Percentiles rank a stretch among this genome's conserved stretches.
Evolutionary conservation across 2,329 filamentous ascomycete genomes (phyloP).

Genomic region (Helotiales sp.): DNA sequence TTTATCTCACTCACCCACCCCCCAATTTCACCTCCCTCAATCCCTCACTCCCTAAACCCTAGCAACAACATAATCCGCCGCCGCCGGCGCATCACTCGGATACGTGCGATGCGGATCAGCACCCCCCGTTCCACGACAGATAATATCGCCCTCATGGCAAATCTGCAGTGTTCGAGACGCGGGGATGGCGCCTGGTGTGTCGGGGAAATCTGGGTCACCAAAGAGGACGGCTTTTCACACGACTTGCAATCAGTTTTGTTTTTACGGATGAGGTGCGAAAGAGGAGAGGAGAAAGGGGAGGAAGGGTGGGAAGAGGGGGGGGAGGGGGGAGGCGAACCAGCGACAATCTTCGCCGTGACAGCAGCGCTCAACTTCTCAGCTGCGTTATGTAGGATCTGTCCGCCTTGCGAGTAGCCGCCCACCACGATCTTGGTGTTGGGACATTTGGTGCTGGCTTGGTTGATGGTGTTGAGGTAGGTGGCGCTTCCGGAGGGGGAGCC

Average conservation of each 20-base stretch:
- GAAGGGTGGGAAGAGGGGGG: neutral
- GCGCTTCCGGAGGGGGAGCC: conserved; percentile 2
- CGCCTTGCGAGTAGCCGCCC: neutral
- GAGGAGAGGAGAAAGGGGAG: neutral
- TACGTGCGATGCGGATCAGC: conserved; percentile 1
- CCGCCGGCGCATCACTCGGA: neutral
- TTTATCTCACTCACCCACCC: neutral
- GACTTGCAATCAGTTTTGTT: too few relatives aligned
- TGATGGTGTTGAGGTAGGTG: conserved; percentile 8
- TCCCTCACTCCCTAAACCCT: neutral
- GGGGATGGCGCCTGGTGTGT: neutral
- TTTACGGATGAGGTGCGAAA: neutral
- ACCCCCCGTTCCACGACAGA: conserved; percentile 7
- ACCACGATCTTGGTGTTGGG: conserved; percentile 6
- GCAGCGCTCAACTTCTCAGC: conserved; percentile 7
- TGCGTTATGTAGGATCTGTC: conserved; percentile 3
- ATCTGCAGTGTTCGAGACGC: neutral
- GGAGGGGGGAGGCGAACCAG: neutral
- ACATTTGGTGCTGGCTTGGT: conserved; percentile 4
- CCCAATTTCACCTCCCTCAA: neutral
- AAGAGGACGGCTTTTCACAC: neutral
- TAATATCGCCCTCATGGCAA: conserved; percentile 8
- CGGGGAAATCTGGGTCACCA: neutral
- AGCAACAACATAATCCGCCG: conserved; percentile 7
- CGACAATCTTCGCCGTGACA: neutral